Conservation (phyloP, 441 rosid species). For the Capsella rubella region DNA sequence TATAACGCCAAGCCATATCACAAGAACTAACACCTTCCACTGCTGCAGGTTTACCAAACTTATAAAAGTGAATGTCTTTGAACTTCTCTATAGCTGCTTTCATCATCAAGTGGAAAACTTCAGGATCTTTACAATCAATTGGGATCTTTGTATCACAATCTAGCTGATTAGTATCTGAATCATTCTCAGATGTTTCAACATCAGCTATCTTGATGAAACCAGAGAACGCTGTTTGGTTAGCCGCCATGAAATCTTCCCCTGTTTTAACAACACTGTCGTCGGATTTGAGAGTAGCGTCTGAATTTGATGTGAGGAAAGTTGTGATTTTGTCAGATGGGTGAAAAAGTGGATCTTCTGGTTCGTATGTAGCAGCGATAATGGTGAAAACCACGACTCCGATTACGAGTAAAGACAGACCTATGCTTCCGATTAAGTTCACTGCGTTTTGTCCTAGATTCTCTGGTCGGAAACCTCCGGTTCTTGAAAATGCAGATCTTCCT, state of each 20-base stretch:
- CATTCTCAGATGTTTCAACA: slow-evolving; percentile 44
- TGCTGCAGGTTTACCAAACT: slow-evolving; percentile 76
- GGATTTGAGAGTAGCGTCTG: slow-evolving; percentile 77
- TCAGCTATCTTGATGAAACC: slow-evolving; percentile 74
- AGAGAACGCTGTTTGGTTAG: slow-evolving; percentile 67
- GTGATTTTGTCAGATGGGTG: slow-evolving; percentile 86
- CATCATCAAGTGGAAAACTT: slow-evolving; percentile 91
- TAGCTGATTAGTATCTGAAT: slow-evolving; percentile 45
- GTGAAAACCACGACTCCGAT: slow-evolving; percentile 84
- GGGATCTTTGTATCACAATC: slow-evolving; percentile 52
- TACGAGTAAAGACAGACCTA: slow-evolving; percentile 84
- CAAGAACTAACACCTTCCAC: slow-evolving; percentile 68
- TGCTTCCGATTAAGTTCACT: slow-evolving; percentile 73
- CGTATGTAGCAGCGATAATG: slow-evolving; percentile 85
- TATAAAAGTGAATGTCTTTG: slow-evolving; percentile 84
- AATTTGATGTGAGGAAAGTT: slow-evolving; percentile 75
- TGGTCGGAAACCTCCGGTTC: slow-evolving; percentile 74
- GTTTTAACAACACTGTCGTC: slow-evolving; percentile 74
- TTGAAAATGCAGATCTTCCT: slow-evolving; percentile 57
- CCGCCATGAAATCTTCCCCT: slow-evolving; percentile 88
- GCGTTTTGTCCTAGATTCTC: slow-evolving; percentile 89
- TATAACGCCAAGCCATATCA: slow-evolving; percentile 93
- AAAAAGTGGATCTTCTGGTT: slow-evolving; percentile 92
- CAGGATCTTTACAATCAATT: slow-evolving; percentile 86
- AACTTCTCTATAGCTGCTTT: slow-evolving; percentile 74